phyloP scores from a whole-genome alignment of 108 stramenopile genomes.

The Mediolabrus comicus region DNA sequence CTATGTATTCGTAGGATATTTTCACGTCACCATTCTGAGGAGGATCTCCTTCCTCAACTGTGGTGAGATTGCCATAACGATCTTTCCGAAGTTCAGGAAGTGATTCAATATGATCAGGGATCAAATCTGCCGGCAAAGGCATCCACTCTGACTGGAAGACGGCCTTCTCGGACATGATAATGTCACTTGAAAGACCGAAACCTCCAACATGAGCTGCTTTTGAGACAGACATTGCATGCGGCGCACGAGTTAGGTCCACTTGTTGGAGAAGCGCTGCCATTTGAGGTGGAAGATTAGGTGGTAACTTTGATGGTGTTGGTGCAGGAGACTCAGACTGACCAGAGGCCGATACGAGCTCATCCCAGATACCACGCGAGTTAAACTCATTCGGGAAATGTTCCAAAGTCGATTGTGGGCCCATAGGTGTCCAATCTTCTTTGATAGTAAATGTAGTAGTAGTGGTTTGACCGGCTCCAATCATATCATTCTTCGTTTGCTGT shows the following conservation, averaged over 20 bases:
- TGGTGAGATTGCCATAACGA: conserved; percentile 46
- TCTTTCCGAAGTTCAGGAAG: conserved; percentile 41
- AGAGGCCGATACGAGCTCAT: conserved; percentile 27
- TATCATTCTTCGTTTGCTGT: conserved; percentile 36
- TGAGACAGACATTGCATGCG: conserved; percentile 34
- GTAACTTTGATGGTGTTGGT: conserved; percentile 1
- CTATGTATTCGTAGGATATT: conserved; percentile 48
- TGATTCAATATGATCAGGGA: conserved; percentile 43
- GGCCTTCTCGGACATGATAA: conserved; percentile 28
- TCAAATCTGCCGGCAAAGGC: conserved; percentile 40
- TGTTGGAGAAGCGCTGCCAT: conserved; percentile 29
- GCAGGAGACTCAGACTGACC: conserved; percentile 20
- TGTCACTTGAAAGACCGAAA: conserved; percentile 43
- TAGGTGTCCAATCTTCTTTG: conserved; percentile 50
- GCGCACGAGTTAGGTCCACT: conserved; percentile 27
- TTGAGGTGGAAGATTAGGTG: conserved; percentile 32
- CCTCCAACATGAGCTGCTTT: conserved; percentile 46
- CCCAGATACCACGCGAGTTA: conserved; percentile 36
- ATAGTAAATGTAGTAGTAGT: conserved; percentile 48
- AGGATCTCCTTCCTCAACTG: conserved; percentile 45
- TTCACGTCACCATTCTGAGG: conserved; percentile 52
- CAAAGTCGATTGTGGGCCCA: conserved; percentile 36
- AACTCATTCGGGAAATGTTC: conserved; percentile 37
- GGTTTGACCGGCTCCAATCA: conserved; percentile 49
- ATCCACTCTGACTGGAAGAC: conserved; percentile 43